phyloP scores from a whole-genome alignment of 352 stramenopile genomes.

The Ophiocytium majus region DNA sequence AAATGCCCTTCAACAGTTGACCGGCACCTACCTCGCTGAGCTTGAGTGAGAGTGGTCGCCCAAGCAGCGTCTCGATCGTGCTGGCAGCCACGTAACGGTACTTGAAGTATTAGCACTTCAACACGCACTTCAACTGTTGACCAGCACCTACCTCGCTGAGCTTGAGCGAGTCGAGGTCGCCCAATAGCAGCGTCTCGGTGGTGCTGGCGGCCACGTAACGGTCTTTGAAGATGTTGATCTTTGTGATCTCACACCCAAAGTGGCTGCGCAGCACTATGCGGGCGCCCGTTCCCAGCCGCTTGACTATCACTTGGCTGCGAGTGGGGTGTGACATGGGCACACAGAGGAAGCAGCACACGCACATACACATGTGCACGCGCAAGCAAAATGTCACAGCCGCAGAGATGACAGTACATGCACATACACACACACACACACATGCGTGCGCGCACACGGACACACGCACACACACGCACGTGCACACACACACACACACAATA shows the following conservation, averaged over 20 bases:
- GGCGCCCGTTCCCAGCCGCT: conserved; percentile 74
- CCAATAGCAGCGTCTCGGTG: conserved; percentile 81
- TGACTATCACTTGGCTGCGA: conserved; percentile 74
- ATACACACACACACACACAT: too few relatives aligned
- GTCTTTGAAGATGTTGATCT: conserved; percentile 90
- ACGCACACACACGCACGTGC: too few relatives aligned
- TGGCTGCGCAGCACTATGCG: conserved; percentile 78
- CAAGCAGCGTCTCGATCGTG: conserved; percentile 81
- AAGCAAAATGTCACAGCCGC: too few relatives aligned
- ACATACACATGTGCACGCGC: too few relatives aligned
- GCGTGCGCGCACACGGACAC: too few relatives aligned
- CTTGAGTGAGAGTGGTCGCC: conserved; percentile 80
- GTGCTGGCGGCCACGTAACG: conserved; percentile 79
- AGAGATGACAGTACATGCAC: too few relatives aligned
- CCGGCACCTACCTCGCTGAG: conserved; percentile 88
- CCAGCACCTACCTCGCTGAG: conserved; percentile 88
- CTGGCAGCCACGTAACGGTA: conserved; percentile 79
- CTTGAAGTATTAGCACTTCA: too few relatives aligned
- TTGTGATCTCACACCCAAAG: conserved; percentile 86
- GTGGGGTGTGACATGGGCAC: too few relatives aligned
- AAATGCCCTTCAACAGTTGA: conserved; percentile 81
- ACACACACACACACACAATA: too few relatives aligned
- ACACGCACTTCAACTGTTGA: conserved; percentile 81
- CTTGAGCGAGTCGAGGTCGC: conserved; percentile 81
- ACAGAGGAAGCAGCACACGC: too few relatives aligned